A percentile compares a stretch with the other conserved stretches of the same genome.
Evolutionary conservation across 805 yeast genomes (phyloP).

Genomic region (Ogataea nakhonphanomensis): DNA sequence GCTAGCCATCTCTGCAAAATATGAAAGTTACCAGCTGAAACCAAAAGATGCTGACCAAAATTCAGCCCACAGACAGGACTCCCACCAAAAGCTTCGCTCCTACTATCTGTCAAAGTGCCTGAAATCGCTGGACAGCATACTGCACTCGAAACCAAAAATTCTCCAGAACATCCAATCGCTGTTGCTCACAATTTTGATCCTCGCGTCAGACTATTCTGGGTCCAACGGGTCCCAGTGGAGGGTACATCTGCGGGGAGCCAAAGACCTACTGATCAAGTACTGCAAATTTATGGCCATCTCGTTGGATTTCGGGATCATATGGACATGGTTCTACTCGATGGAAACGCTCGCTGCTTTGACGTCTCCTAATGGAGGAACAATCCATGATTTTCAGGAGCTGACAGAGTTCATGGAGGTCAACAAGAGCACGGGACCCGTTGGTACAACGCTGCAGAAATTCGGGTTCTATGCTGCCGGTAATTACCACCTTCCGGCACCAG

Average conservation of each 20-base stretch:
- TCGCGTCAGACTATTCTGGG: conserved; percentile 63
- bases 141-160: conserved; percentile 38
- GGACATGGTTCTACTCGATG: conserved; percentile 59
- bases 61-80: conserved; percentile 19
- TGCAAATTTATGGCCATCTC: conserved; percentile 32
- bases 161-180: conserved; percentile 63
- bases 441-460: conserved; percentile 23
- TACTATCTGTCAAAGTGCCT: conserved; percentile 65
- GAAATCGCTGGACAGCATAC: conserved; percentile 52
- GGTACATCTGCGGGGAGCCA: conserved; percentile 66
- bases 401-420: conserved; percentile 34
- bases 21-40: conserved; percentile 34
- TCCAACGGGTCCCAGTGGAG: conserved; percentile 62
- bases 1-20: conserved; percentile 68
- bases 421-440: conserved; percentile 23
- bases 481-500: conserved; percentile 7
- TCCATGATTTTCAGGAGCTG: conserved; percentile 48
- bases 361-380: conserved; percentile 57
- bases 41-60: conserved; percentile 15
- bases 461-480: conserved; percentile 31
- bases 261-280: conserved; percentile 55
- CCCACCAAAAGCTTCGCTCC: conserved; percentile 58
- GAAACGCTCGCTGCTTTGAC: conserved; percentile 61
- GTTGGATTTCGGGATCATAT: conserved; percentile 36
- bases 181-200: conserved; percentile 60